phyloP scores from a whole-genome alignment of 2,329 filamentous ascomycete species.

The Phyllosticta citribraziliensis region DNA sequence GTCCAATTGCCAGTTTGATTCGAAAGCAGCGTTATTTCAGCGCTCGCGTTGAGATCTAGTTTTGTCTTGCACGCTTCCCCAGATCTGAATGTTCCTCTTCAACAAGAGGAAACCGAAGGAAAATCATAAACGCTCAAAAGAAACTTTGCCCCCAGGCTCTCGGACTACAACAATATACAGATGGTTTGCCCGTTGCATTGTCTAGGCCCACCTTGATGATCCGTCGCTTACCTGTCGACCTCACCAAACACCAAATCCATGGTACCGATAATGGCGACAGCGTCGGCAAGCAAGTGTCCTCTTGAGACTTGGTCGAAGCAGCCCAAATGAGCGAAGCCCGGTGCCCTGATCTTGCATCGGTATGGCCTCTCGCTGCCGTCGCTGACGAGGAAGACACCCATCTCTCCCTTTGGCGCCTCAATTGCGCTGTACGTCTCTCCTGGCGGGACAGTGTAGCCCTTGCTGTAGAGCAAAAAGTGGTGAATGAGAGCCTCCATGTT shows the following conservation, averaged over 20 bases:
- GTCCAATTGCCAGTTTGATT: not conserved
- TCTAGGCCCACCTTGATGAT: not conserved
- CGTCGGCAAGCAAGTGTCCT: slow-evolving; percentile 90
- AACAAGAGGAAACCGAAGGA: not conserved
- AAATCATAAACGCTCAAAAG: not conserved
- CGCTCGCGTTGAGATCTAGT: not conserved
- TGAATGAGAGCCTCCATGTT: slow-evolving; percentile 99
- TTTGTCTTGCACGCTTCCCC: not conserved
- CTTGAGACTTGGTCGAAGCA: slow-evolving; percentile 90
- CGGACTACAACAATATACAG: slow-evolving; percentile 9
- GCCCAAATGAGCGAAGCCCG: slow-evolving; percentile 88
- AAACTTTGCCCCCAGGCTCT: slow-evolving; percentile 1
- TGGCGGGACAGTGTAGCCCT: slow-evolving; percentile 93
- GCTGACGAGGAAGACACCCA: slow-evolving; percentile 94
- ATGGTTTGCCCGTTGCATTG: slow-evolving; percentile 2
- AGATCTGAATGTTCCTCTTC: not conserved
- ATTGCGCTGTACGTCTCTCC: slow-evolving; percentile 98
- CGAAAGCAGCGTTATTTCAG: not conserved
- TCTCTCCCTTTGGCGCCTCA: slow-evolving; percentile 99
- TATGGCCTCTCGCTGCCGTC: slow-evolving; percentile 95
- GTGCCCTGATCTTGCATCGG: slow-evolving; percentile 92
- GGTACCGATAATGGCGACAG: slow-evolving; percentile 79
- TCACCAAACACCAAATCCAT: slow-evolving; percentile 29
- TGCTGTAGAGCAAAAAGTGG: slow-evolving; percentile 97
- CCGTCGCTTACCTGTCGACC: slow-evolving; percentile 10